phyloP scores from a whole-genome alignment of 345 rosid species.

The Camelina hispida region DNA sequence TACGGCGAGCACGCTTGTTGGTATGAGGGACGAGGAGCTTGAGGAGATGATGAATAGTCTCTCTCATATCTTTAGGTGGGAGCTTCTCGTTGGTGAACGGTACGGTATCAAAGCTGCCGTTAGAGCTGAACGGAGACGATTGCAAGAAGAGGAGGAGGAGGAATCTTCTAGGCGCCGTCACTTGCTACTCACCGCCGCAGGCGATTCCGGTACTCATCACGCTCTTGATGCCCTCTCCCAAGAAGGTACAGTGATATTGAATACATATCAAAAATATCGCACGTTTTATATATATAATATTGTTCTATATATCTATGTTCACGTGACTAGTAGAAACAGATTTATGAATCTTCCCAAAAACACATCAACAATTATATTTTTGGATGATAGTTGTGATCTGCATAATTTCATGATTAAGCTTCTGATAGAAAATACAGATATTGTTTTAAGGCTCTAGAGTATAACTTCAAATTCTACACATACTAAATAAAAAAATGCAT shows the following conservation, averaged over 20 bases:
- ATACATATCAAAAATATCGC: neutral
- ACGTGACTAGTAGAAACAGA: neutral
- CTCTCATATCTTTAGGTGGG: conserved; percentile 89
- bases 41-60: conserved; percentile 99
- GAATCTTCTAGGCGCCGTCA: conserved; percentile 62
- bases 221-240: conserved; percentile 90
- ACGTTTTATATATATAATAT: neutral
- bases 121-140: conserved; percentile 80
- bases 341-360: neutral
- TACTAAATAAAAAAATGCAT: neutral
- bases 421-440: neutral
- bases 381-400: conserved; percentile 9
- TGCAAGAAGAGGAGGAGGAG: conserved; percentile 57
- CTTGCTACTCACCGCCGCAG: conserved; percentile 46
- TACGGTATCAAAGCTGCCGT: conserved; percentile 95
- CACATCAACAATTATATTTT: neutral
- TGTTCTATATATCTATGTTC: neutral
- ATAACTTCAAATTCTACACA: neutral
- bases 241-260: conserved; percentile 57
- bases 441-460: neutral
- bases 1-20: conserved; percentile 87
- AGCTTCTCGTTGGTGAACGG: conserved; percentile 90
- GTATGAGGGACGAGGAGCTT: conserved; percentile 94
- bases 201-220: conserved; percentile 48
- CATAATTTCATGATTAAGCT: neutral